phyloP scores from a whole-genome alignment of 2,329 filamentous ascomycete genomes.

The Metarhizium rileyi region DNA sequence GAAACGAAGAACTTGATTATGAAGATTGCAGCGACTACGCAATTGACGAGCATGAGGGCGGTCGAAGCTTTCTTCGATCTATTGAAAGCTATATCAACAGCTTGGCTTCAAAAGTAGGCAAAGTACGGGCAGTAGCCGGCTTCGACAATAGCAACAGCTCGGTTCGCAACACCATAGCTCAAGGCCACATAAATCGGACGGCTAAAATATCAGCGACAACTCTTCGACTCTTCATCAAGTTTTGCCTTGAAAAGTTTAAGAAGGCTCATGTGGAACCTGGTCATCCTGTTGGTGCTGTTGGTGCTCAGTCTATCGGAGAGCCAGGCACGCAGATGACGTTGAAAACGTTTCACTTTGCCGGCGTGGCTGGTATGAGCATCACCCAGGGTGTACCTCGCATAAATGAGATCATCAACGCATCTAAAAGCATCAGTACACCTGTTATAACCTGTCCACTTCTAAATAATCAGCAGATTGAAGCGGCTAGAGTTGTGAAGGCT shows the following conservation, averaged over 20 bases:
- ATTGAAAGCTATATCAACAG: constrained; percentile 61
- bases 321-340: constrained; percentile 97
- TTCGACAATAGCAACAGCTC: neutral
- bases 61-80: constrained; percentile 68
- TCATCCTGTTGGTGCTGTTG: constrained; percentile 89
- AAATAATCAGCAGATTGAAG: constrained; percentile 62
- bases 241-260: constrained; percentile 83
- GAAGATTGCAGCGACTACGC: constrained; percentile 56
- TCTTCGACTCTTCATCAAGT: constrained; percentile 61
- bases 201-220: constrained; percentile 73
- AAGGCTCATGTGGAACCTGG: constrained; percentile 86
- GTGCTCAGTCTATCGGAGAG: constrained; percentile 94
- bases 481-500: constrained; percentile 79
- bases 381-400: constrained; percentile 98
- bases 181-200: constrained; percentile 51
- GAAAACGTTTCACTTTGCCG: constrained; percentile 99
- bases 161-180: neutral
- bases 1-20: constrained; percentile 51
- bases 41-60: constrained; percentile 71
- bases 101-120: constrained; percentile 49
- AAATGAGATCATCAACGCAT: constrained; percentile 99
- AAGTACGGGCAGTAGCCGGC: constrained; percentile 28
- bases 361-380: constrained; percentile 98
- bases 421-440: constrained; percentile 83
- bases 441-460: constrained; percentile 81